Evolutionary conservation across 164 flowering plant genomes (phyloP).

Genomic region (Vitis rupestris): DNA sequence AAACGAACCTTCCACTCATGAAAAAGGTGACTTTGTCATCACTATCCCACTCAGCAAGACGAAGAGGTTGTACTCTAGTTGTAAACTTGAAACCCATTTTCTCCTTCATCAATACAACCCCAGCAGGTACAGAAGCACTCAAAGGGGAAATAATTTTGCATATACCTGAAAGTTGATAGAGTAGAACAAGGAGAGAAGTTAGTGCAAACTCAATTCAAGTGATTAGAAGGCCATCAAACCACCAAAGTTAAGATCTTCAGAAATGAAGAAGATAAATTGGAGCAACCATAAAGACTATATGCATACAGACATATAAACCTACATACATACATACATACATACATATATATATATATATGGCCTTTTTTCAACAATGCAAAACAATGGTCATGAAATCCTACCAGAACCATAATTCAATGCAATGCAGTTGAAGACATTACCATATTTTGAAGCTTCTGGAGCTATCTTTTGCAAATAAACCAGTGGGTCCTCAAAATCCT

Average conservation of each 20-base stretch:
- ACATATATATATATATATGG: too few species aligned
- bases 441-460: constrained; percentile 92
- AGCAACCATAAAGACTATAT: background rate
- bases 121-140: constrained; percentile 95
- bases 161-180: constrained; percentile 53
- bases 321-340: too few species aligned
- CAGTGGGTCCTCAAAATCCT: constrained; percentile 95
- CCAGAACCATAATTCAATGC: background rate
- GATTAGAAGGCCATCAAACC: background rate
- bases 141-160: constrained; percentile 95
- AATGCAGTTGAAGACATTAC: constrained; percentile 33
- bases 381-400: too few species aligned
- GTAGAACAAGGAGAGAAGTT: background rate
- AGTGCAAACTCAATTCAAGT: background rate
- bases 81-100: constrained; percentile 87
- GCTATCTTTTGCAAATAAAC: constrained; percentile 87
- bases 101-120: constrained; percentile 90
- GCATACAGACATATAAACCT: background rate
- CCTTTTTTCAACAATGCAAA: too few species aligned
- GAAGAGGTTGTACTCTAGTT: constrained; percentile 94
- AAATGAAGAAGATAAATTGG: background rate
- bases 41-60: constrained; percentile 90
- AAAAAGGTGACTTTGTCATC: constrained; percentile 88
- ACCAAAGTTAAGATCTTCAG: too few species aligned
- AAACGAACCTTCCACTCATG: constrained; percentile 90